Base-by-base conservation (phyloP, 1,284 basidiomycete genomes). In the Tilletia horrida region DNA sequence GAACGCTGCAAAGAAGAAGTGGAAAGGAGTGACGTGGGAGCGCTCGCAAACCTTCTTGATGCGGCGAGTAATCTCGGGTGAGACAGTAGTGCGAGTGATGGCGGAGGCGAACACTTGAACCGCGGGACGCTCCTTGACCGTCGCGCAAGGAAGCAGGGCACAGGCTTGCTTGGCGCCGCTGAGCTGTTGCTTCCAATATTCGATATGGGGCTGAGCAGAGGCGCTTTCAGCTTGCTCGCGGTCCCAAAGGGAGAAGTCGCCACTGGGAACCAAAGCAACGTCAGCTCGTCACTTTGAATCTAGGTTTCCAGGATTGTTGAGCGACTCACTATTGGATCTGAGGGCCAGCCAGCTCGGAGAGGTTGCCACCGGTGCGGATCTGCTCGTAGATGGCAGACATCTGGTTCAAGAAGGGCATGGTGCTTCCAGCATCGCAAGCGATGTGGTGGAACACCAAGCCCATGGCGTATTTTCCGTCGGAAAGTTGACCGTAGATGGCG, bases 151-250 rank as follows among this genome's bases (percentile, higher is more conserved):
- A n/a, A 45, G 43, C 13, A 45, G 43, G n/a, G 43, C 43, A n/a
- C 43, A 45, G 43, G n/a, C 43, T n/a, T 45, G 43, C n/a, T 45
- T 45, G 43, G 43, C 43, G 43, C n/a, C n/a, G n/a, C 43, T 45
- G n/a, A 45, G 43, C 43, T 45, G 13, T 11, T n/a, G 43, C 43
- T 45, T 45, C 43, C 43, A 45, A n/a, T 45, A 45, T 11, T 45
- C 43, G n/a, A 45, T 45, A n/a, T 45, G 43, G n/a, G 43, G 43
- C n/a, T 45, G 43, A 13, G 43, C 43, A 45, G 43, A 11, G 13
- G 43, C n/a, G 43, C 43, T 45, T n/a, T 45, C 43, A n/a, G 43
- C 43, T 45, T 45, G 43, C 43, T 45, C 13, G n/a, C 43, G 43
- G 43, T 45, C 43, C 43, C 43, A 45, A 45, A 45, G 43, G 13